A percentile compares a stretch with the other conserved stretches of the same genome.
Conservation (phyloP, 2,329 filamentous ascomycete genomes). For the Metarhizium anisopliae region DNA sequence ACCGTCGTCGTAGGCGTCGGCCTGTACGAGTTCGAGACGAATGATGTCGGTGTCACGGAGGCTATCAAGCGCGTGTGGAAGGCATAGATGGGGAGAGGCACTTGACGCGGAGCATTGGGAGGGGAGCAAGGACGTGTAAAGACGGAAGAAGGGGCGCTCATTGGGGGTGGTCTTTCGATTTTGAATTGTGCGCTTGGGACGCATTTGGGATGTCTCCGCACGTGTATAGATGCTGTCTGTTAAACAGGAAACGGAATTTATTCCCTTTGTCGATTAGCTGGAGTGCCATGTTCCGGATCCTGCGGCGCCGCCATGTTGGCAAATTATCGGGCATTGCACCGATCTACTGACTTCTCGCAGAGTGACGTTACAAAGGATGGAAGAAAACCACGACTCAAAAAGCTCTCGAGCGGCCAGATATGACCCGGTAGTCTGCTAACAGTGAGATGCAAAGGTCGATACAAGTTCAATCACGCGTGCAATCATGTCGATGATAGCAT, state of each 20-base stretch:
- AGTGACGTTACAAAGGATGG: not conserved
- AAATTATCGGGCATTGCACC: not conserved
- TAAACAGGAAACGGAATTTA: slow-evolving; percentile 6
- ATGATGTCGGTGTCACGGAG: slow-evolving; percentile 91
- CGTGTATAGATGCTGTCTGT: slow-evolving; percentile 12
- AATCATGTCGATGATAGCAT: not conserved
- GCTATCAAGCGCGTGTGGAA: slow-evolving; percentile 83
- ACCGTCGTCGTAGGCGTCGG: slow-evolving; percentile 79
- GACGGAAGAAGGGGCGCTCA: not conserved
- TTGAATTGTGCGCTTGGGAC: not conserved
- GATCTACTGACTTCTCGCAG: not conserved
- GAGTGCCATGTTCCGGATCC: not conserved
- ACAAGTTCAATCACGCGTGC: not conserved
- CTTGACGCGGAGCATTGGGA: not conserved
- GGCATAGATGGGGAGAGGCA: slow-evolving; percentile 41
- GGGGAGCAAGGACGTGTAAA: not conserved
- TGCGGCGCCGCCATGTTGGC: not conserved
- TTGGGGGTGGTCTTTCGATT: not conserved
- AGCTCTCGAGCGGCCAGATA: not conserved
- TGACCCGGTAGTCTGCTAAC: too few relatives aligned
- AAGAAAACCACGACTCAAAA: not conserved
- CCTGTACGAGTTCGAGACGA: slow-evolving; percentile 98
- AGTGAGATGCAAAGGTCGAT: too few relatives aligned
- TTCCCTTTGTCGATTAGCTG: slow-evolving; percentile 4
- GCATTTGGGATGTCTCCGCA: not conserved